These are phyloP conservation scores for Tolypocladium ophioglossoides DNA, from an alignment of 2,329 filamentous ascomycete genomes.

Conservation along the genomic window DNA sequence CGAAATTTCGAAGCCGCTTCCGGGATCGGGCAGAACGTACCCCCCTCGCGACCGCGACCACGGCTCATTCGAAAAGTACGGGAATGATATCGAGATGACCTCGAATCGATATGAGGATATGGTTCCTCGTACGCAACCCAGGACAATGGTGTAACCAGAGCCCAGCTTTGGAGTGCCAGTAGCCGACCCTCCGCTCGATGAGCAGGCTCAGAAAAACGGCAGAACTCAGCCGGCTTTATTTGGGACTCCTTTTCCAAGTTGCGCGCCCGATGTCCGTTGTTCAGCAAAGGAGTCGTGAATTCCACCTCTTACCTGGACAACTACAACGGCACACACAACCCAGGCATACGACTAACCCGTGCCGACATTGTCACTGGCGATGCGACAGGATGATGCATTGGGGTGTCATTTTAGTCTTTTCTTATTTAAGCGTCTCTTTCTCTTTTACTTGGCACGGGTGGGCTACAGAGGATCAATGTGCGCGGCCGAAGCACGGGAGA, in stretches of 20 bases:
- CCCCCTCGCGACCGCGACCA: slow-evolving; percentile 19
- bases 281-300: neutral
- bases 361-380: neutral
- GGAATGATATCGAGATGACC: slow-evolving; percentile 37
- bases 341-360: neutral
- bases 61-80: slow-evolving; percentile 25
- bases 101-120: slow-evolving; percentile 48
- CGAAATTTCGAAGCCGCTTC: slow-evolving; percentile 42
- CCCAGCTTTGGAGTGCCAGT: neutral
- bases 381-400: neutral
- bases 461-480: neutral
- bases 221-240: neutral
- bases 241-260: neutral
- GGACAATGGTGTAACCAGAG: slow-evolving; percentile 26
- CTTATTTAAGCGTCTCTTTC: neutral
- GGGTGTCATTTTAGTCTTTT: neutral
- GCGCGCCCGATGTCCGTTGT: neutral
- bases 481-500: neutral
- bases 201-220: neutral
- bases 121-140: slow-evolving; percentile 39
- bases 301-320: neutral
- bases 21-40: slow-evolving; percentile 30
- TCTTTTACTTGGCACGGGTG: neutral
- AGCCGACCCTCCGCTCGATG: neutral
- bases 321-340: neutral